Conservation (phyloP, 2,329 filamentous ascomycete species). For the Arthrobotrys pseudoclavata region DNA sequence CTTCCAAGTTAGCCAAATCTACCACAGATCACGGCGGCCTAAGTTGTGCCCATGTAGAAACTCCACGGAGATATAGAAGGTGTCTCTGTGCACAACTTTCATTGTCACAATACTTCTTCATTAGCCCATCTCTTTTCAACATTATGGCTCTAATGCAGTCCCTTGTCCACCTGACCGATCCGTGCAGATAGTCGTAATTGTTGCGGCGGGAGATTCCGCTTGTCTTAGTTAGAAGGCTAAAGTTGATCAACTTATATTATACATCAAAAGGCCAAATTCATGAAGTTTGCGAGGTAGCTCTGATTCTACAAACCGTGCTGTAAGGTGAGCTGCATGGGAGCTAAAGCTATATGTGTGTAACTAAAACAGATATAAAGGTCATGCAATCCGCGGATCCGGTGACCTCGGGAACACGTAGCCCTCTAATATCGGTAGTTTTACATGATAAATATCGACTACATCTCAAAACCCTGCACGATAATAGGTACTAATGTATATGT, state of each 20-base stretch:
- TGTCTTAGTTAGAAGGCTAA: neutral
- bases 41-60: neutral
- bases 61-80: neutral
- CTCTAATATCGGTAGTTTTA: neutral
- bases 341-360: neutral
- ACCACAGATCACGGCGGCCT: too few species aligned
- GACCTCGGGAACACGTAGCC: neutral
- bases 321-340: neutral
- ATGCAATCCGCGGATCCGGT: neutral
- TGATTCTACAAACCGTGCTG: neutral
- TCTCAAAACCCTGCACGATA: too few species aligned
- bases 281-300: neutral
- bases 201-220: neutral
- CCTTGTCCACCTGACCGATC: neutral
- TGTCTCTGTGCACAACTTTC: too few species aligned
- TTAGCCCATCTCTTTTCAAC: too few species aligned
- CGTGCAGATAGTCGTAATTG: neutral
- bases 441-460: too few species aligned
- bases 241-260: neutral
- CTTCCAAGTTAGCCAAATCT: too few species aligned
- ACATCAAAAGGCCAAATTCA: neutral
- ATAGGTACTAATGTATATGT: too few species aligned
- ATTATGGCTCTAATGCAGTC: neutral
- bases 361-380: neutral
- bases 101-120: neutral